These are phyloP conservation scores for Metschnikowia sp. DNA, from an alignment of 805 yeast genomes.

Conservation along the genomic window DNA sequence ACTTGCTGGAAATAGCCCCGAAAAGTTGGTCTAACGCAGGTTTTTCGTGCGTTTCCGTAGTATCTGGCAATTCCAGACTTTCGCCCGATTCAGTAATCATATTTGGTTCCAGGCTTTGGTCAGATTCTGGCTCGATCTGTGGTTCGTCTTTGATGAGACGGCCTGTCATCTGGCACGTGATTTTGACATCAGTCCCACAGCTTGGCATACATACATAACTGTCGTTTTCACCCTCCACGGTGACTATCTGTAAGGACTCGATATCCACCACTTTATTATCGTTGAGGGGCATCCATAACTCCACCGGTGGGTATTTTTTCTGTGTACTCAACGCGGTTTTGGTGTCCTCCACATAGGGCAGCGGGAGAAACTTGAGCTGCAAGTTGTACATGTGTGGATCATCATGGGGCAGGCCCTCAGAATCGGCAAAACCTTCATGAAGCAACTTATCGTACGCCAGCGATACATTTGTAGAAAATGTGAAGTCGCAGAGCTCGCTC, in stretches of 20 bases:
- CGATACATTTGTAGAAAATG: slow-evolving; percentile 35
- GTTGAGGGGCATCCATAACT: slow-evolving; percentile 49
- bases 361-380: slow-evolving; percentile 47
- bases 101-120: neutral
- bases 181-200: slow-evolving; percentile 41
- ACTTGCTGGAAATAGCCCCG: slow-evolving; percentile 23
- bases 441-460: slow-evolving; percentile 31
- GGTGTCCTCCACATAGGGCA: slow-evolving; percentile 27
- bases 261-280: slow-evolving; percentile 34
- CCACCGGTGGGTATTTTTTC: slow-evolving; percentile 49
- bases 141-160: slow-evolving; percentile 22
- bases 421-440: slow-evolving; percentile 24
- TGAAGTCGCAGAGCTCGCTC: slow-evolving; percentile 1
- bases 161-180: slow-evolving; percentile 39
- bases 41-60: neutral
- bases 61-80: no score
- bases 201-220: slow-evolving; percentile 42
- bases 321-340: slow-evolving; percentile 14
- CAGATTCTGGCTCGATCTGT: neutral
- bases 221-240: slow-evolving; percentile 45
- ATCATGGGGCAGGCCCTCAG: slow-evolving; percentile 9
- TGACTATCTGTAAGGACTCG: slow-evolving; percentile 39
- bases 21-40: slow-evolving; percentile 15
- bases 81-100: neutral
- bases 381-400: slow-evolving; percentile 33